These are phyloP conservation scores for Selaginella moellendorffii DNA, from an alignment of 75 land plant species.

Conservation along the genomic window DNA sequence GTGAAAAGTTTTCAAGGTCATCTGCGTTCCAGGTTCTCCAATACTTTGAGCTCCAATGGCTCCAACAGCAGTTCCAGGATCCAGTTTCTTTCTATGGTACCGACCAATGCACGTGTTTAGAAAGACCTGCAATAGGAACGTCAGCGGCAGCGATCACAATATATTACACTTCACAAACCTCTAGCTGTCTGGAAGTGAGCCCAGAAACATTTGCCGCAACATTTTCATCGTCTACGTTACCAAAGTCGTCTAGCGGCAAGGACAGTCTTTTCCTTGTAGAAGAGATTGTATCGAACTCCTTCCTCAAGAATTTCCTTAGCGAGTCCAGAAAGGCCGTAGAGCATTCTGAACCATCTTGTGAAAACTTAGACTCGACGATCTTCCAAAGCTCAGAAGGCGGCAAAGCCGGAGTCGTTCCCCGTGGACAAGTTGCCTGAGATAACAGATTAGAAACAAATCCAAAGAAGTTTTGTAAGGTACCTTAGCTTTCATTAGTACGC, in stretches of 20 bases:
- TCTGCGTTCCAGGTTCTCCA: slow-evolving; percentile 98
- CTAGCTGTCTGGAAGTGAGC: slow-evolving; percentile 44
- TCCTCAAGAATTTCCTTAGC: slow-evolving; percentile 26
- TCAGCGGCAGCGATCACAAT: no score
- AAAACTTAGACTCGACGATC: slow-evolving; percentile 26
- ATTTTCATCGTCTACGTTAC: slow-evolving; percentile 19
- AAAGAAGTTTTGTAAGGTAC: slow-evolving; percentile 16
- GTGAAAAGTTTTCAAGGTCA: slow-evolving; percentile 96
- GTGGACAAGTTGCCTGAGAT: slow-evolving; percentile 68
- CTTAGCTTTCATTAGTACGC: slow-evolving; percentile 57
- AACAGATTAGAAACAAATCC: background rate
- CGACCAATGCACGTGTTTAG: slow-evolving; percentile 54
- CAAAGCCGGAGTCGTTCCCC: slow-evolving; percentile 18
- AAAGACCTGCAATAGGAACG: slow-evolving; percentile 45
- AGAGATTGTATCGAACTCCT: slow-evolving; percentile 12
- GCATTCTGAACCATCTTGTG: slow-evolving; percentile 19
- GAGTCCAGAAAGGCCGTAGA: slow-evolving; percentile 24
- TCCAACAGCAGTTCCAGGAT: slow-evolving; percentile 87
- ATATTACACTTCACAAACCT: slow-evolving; percentile 42
- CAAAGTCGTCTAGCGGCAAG: slow-evolving; percentile 21
- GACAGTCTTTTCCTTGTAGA: slow-evolving; percentile 30
- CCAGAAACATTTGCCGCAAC: slow-evolving; percentile 57
- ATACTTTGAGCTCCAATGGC: slow-evolving; percentile 98
- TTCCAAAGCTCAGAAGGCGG: slow-evolving; percentile 30
- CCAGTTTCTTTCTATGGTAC: slow-evolving; percentile 52